Base-by-base conservation (phyloP, 305 asterid species). In the Euphrasia arctica region DNA sequence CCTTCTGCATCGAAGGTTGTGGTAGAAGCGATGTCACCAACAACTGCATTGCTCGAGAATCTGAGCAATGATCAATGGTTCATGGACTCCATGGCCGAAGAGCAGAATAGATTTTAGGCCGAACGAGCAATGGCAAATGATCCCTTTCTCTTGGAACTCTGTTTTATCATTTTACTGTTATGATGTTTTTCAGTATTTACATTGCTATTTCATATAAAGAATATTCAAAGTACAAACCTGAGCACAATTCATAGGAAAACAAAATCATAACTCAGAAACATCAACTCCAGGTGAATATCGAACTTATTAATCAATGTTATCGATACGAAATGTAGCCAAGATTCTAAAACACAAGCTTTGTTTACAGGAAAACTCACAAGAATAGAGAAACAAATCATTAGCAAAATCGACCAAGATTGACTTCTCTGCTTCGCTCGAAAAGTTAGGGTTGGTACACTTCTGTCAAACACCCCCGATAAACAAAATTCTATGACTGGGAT, bases 381-480 rank as follows among this genome's bases (percentile, higher is more conserved):
- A 45, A 45, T 3, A 43, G n/a, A 55, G 7, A 36, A 36, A 36
- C 6, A 4, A 4, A 34, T 5, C 6, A 36, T 36, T 9, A 36
- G 6, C 8, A 6, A 6, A 34, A 34, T 36, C 42, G 42, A 36
- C 42, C 42, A 36, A 18, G 34, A 31, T 56, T 4, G n/a, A 31
- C 45, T 48, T 61, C 62, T 18, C 60, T 15, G 32, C 62, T 49
- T 56, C 15, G 15, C 58, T 58, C 49, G 45, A 75, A 57, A 75
- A 50, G 42, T 69, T 69, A 41, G 22, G 32, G 10, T 48, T 43
- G 54, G n/a, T 8, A 36, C 28, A 18, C 50, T 49, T 12, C 51
- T 3, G 51, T 8, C 47, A 57, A 47, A 64, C 55, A 48, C 64
- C 32, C 41, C 29, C 29, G 10, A 18, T 10, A 69, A 36, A 34